Evolutionary conservation across 2,329 filamentous ascomycete species (phyloP).

Genomic region (Scytalidium lignicola): DNA sequence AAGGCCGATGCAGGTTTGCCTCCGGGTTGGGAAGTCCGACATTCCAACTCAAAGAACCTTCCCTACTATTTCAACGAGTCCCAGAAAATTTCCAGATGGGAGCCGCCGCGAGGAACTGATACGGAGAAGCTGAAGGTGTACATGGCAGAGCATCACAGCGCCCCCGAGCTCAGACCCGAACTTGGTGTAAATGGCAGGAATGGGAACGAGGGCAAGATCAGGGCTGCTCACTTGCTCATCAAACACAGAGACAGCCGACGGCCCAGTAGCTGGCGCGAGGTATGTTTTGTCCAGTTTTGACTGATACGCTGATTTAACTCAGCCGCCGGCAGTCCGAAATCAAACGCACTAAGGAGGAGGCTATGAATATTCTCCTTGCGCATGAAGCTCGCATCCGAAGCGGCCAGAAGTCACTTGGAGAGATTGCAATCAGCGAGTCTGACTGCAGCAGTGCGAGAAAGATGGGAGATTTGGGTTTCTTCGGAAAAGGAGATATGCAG

Average conservation of each 20-base stretch:
- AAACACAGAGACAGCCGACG: constrained; percentile 88
- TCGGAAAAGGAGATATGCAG: constrained; percentile 94
- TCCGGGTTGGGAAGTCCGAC: constrained; percentile 87
- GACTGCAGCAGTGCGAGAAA: constrained; percentile 96
- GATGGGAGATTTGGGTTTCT: constrained; percentile 90
- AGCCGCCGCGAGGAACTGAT: constrained; percentile 83
- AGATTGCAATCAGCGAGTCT: constrained; percentile 82
- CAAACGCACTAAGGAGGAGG: constrained; percentile 83
- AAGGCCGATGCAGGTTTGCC: constrained; percentile 77
- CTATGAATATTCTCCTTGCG: constrained; percentile 66
- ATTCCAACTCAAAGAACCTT: constrained; percentile 97
- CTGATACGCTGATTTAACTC: constrained; percentile 6
- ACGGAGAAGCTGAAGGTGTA: constrained; percentile 88
- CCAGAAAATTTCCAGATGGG: constrained; percentile 90
- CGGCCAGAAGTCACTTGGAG: constrained; percentile 65
- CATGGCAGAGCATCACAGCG: constrained; percentile 84
- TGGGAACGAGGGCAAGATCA: constrained; percentile 73
- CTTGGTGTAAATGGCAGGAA: constrained; percentile 24
- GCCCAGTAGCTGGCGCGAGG: constrained; percentile 88
- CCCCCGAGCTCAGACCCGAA: constrained; percentile 37
- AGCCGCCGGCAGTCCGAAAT: constrained; percentile 59
- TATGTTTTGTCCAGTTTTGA: constrained; percentile 24
- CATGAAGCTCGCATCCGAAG: constrained; percentile 73
- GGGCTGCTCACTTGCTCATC: constrained; percentile 85
- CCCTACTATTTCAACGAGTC: constrained; percentile 95